Evolutionary conservation across 2,329 filamentous ascomycete species (phyloP).

Genomic region (Colletotrichum tamarilloi): DNA sequence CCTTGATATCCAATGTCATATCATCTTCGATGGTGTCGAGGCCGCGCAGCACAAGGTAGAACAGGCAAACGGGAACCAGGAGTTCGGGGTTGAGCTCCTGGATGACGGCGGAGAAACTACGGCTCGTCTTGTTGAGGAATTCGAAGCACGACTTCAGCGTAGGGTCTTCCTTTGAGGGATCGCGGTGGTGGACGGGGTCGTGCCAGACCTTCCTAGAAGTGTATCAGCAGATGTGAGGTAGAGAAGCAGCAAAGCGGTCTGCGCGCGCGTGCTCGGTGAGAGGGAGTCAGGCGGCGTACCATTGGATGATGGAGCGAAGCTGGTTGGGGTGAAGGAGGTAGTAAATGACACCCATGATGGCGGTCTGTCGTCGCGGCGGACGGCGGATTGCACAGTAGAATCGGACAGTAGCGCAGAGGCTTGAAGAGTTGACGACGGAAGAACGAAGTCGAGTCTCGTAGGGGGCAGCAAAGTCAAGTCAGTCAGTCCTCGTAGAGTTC

Average conservation of each 20-base stretch:
- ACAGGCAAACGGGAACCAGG: conserved; percentile 86
- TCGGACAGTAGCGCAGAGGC: not conserved
- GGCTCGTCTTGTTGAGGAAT: conserved; percentile 87
- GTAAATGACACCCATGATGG: conserved; percentile 74
- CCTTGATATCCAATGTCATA: conserved; percentile 85
- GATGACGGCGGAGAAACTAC: conserved; percentile 93
- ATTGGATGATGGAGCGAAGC: conserved; percentile 88
- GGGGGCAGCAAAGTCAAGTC: not conserved
- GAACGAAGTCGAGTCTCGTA: not conserved
- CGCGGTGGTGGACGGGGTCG: conserved; percentile 88
- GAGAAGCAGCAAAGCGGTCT: not conserved
- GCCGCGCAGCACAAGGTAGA: conserved; percentile 92
- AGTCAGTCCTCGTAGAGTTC: not conserved
- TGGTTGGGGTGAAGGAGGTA: conserved; percentile 80
- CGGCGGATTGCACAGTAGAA: not conserved
- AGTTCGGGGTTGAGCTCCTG: conserved; percentile 96
- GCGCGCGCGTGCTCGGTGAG: not conserved
- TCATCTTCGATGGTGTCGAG: conserved; percentile 99
- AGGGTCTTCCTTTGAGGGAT: conserved; percentile 78
- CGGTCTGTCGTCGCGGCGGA: conserved; percentile 27
- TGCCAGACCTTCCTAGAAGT: conserved; percentile 90
- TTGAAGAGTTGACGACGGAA: not conserved
- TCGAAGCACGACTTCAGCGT: conserved; percentile 86
- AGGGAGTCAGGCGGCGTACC: conserved; percentile 62
- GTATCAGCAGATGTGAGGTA: conserved; percentile 11